Evolutionary conservation across 257 asterid species (phyloP).

Genomic region (Cinchona pubescens): DNA sequence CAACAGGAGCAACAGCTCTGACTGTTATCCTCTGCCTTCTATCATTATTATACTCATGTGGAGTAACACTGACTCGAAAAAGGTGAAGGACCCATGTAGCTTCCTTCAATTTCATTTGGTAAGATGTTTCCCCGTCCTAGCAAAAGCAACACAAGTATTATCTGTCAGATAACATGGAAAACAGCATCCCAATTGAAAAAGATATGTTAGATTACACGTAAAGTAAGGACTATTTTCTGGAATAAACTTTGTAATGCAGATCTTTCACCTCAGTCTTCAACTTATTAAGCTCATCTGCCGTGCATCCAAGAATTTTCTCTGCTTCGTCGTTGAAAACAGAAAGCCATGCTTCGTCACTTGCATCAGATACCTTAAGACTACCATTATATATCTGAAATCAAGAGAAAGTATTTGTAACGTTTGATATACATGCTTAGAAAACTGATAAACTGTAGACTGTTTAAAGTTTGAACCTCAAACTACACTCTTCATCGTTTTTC

Average conservation of each 20-base stretch:
- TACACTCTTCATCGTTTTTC: conserved; percentile 55
- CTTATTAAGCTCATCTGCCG: conserved; percentile 81
- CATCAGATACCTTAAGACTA: conserved; percentile 66
- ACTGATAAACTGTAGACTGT: not conserved
- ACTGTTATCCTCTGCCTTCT: conserved; percentile 80
- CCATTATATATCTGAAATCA: conserved; percentile 64
- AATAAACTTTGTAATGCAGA: not conserved
- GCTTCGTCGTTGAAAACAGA: conserved; percentile 77
- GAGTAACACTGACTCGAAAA: conserved; percentile 67
- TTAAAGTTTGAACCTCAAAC: conserved; percentile 51
- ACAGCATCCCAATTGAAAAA: too few species aligned
- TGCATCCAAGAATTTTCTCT: conserved; percentile 64
- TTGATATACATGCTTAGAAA: not conserved
- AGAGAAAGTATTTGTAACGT: not conserved
- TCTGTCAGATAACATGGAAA: not conserved
- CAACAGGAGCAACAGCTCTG: conserved; percentile 65
- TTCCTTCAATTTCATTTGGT: conserved; percentile 38
- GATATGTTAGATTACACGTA: too few species aligned
- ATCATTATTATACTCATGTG: conserved; percentile 70
- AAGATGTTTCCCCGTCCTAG: conserved; percentile 48
- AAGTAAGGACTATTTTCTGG: too few species aligned
- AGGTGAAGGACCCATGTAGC: conserved; percentile 69
- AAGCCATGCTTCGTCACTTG: conserved; percentile 82
- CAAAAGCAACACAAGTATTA: not conserved
- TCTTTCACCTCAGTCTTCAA: conserved; percentile 53